phyloP scores from a whole-genome alignment of 2,329 filamentous ascomycete species.

The Penicillium palitans region DNA sequence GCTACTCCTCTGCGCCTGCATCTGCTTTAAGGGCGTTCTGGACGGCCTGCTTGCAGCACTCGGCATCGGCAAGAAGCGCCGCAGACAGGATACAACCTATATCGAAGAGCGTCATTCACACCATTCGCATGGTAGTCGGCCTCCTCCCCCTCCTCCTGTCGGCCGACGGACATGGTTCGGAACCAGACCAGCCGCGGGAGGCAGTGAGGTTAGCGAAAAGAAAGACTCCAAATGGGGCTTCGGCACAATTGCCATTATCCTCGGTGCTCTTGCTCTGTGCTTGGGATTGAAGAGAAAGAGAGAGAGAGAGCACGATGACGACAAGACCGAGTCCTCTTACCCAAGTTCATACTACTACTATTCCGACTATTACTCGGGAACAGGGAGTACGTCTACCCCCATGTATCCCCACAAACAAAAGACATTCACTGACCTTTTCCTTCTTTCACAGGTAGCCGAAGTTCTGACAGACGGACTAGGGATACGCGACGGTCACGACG shows the following conservation, averaged over 20 bases:
- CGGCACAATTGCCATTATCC: constrained; percentile 44
- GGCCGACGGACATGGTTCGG: constrained; percentile 46
- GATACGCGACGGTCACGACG: constrained; percentile 32
- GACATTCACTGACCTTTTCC: constrained; percentile 9
- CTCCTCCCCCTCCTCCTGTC: constrained; percentile 21
- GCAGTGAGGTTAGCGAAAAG: constrained; percentile 35
- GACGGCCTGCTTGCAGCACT: constrained; percentile 45
- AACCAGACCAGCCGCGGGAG: constrained; percentile 34
- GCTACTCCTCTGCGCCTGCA: constrained; percentile 46
- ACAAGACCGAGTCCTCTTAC: constrained; percentile 43
- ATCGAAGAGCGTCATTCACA: constrained; percentile 43
- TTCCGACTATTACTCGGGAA: constrained; percentile 38
- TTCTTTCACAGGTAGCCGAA: constrained; percentile 43
- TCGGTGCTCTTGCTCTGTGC: constrained; percentile 48
- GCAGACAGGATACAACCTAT: constrained; percentile 41
- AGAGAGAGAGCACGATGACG: constrained; percentile 37
- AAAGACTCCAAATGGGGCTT: constrained; percentile 38
- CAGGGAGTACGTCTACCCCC: constrained; percentile 40
- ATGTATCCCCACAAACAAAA: not conserved
- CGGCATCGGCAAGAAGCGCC: constrained; percentile 41
- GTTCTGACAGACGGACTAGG: constrained; percentile 44
- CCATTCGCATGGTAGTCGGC: constrained; percentile 34
- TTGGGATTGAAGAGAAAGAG: constrained; percentile 48
- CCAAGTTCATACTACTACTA: constrained; percentile 46
- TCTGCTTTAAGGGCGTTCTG: constrained; percentile 45